Conservation (phyloP, 164 flowering plant species). For the Amborella trichopoda region DNA sequence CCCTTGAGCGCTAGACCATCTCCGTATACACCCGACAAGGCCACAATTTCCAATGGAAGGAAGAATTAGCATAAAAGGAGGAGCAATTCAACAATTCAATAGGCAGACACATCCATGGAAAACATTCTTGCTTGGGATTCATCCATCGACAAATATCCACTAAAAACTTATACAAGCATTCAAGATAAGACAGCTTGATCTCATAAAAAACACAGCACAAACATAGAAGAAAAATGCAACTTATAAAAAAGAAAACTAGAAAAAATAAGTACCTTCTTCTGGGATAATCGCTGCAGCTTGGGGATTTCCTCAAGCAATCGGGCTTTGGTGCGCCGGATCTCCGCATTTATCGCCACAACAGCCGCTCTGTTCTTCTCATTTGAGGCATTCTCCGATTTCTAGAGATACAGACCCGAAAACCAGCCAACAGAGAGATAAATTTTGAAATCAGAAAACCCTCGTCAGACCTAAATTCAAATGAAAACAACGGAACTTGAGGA, state of each 20-base stretch:
- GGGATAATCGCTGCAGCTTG: constrained; percentile 74
- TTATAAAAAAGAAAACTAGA: neutral
- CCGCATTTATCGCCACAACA: constrained; percentile 85
- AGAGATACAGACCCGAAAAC: constrained; percentile 1
- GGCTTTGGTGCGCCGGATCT: constrained; percentile 86
- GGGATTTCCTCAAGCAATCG: constrained; percentile 79
- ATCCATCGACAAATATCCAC: too few species aligned
- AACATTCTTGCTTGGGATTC: too few species aligned
- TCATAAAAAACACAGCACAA: neutral
- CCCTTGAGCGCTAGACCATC: too few species aligned
- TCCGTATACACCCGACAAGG: too few species aligned
- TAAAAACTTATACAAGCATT: too few species aligned
- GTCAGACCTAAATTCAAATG: too few species aligned
- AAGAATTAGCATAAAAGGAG: too few species aligned
- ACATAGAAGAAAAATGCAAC: neutral
- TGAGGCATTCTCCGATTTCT: constrained; percentile 74
- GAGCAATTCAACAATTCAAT: too few species aligned
- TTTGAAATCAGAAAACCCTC: neutral
- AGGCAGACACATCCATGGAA: too few species aligned
- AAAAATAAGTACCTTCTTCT: constrained; percentile 50
- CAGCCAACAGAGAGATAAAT: constrained; percentile 3
- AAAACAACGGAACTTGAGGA: constrained; percentile 5
- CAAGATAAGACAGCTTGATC: neutral
- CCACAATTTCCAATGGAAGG: too few species aligned
- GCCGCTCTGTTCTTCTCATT: constrained; percentile 71